Evolutionary conservation across 2,329 filamentous ascomycete genomes (phyloP), one percentile per base, ranked within the genome.

Genomic region (Aspergillus pseudoviridinutans): DNA sequence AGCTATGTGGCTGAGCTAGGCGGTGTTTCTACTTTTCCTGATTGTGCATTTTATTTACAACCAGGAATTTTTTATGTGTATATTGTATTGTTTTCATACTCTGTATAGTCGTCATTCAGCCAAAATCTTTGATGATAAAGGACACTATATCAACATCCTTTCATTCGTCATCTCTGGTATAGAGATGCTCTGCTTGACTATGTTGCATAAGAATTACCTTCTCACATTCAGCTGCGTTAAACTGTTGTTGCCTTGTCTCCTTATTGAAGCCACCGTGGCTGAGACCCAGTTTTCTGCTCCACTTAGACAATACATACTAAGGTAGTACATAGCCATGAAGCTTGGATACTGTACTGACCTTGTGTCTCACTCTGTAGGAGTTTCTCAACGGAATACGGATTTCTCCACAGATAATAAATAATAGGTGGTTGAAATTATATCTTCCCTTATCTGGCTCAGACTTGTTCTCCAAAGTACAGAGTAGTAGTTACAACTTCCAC

Each of bases 261-360:
- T 12, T 49, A 47, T 55, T 54, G 35, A 61, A 61, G 61, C 59
- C 61, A 63, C 61, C 49, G 61, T 63, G 61, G 59, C 61, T 61
- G 61, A 54, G 50, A 29, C 24, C 22, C 8, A 22, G 14, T 44
- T 9, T 44, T 1, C 41, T 47, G 7, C 44, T 47, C 44, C 44
- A 47, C 42, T 46, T 24, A 62, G 20, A 63, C 62, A 59, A 64
- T 62, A 65, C 65, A 60, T 6, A 7, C 32, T 38, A 22, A 22
- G 22, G 22, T 22, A 38, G 32, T 38, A 38, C 32, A 17, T 38
- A 5, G 14, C 32, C 14, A 56, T 56, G 52, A 54, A 54, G 64
- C 62, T 62, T 61, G 65, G 64, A 66, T 62, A 64, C 54, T 41
- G 58, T 59, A 44, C 41, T 44, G 10, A 42, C 38, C 14, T 9